Evolutionary conservation across 1,284 basidiomycete species (phyloP).

Genomic region (Boletellus deceptivus): DNA sequence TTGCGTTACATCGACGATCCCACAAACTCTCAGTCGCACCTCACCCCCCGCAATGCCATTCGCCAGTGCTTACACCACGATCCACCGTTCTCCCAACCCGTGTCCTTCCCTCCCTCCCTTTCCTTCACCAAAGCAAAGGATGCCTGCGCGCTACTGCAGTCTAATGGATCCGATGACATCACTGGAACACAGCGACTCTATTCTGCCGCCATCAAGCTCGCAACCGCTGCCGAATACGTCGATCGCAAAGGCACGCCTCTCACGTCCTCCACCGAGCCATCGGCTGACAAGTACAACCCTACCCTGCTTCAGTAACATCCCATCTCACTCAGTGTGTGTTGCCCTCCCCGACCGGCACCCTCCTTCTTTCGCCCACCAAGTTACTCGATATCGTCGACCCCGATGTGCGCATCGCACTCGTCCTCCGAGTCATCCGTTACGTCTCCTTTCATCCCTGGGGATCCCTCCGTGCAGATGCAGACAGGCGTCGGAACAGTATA

Average conservation of each 20-base stretch:
- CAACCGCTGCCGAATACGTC: conserved; percentile 33
- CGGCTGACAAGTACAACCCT: conserved; percentile 10
- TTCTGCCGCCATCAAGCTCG: conserved; percentile 35
- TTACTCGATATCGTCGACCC: conserved; percentile 38
- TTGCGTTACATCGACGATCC: conserved; percentile 62
- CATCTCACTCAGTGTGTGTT: conserved; percentile 36
- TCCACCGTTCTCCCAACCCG: conserved; percentile 16
- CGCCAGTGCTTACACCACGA: conserved; percentile 41
- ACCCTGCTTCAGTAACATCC: conserved; percentile 33
- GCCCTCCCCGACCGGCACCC: conserved; percentile 50
- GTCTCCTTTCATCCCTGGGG: conserved; percentile 75
- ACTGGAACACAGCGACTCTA: conserved; percentile 38
- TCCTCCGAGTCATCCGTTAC: conserved; percentile 65
- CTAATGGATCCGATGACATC: conserved; percentile 28
- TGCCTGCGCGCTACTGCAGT: conserved; percentile 28
- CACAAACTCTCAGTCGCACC: conserved; percentile 68
- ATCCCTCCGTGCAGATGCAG: conserved; percentile 54
- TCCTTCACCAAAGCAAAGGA: conserved; percentile 34
- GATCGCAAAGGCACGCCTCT: conserved; percentile 33
- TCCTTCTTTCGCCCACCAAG: conserved; percentile 41
- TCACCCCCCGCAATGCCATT: conserved; percentile 69
- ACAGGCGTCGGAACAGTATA: conserved; percentile 46
- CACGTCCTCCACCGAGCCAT: not conserved
- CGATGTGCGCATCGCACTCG: conserved; percentile 43
- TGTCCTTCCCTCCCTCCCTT: conserved; percentile 25